Evolutionary conservation across 257 asterid genomes (phyloP).

Genomic region (Petunia axillaris): DNA sequence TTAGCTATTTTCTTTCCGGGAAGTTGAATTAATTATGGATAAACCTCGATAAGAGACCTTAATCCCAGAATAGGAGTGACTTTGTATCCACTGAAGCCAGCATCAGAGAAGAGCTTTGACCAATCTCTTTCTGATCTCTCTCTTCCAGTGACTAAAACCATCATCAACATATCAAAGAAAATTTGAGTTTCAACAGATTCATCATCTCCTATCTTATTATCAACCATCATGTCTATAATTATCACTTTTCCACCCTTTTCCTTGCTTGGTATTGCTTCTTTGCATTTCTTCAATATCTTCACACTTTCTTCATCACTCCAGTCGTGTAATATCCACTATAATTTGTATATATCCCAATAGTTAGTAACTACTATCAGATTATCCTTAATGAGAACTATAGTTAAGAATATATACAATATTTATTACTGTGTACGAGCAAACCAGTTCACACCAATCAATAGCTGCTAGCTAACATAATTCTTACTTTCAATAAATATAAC

Average conservation of each 20-base stretch:
- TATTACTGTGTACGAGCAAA: too few species aligned
- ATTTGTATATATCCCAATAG: neutral
- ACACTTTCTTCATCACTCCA: constrained; percentile 39
- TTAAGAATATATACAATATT: too few species aligned
- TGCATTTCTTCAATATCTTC: constrained; percentile 30
- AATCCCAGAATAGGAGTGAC: constrained; percentile 28
- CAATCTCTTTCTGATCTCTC: constrained; percentile 30
- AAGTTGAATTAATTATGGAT: constrained; percentile 27
- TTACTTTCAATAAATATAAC: too few species aligned
- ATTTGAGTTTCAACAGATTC: constrained; percentile 31
- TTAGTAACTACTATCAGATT: neutral
- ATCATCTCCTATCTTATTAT: neutral
- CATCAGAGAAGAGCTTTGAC: constrained; percentile 27
- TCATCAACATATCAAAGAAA: constrained; percentile 38
- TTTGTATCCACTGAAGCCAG: constrained; percentile 35
- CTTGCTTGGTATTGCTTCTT: constrained; percentile 32
- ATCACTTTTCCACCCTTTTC: constrained; percentile 37
- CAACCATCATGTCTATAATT: constrained; percentile 34
- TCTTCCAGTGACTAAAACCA: constrained; percentile 25
- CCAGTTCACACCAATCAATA: too few species aligned
- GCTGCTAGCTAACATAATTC: too few species aligned
- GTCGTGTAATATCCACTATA: constrained; percentile 43
- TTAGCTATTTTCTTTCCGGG: too few species aligned
- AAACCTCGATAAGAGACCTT: constrained; percentile 34
- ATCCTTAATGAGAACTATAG: too few species aligned